Percentiles rank a stretch among this genome's conserved stretches.
These are phyloP conservation scores for Monotropa hypopitys DNA, from an alignment of 179 eudicot genomes.

Conservation along the genomic window DNA sequence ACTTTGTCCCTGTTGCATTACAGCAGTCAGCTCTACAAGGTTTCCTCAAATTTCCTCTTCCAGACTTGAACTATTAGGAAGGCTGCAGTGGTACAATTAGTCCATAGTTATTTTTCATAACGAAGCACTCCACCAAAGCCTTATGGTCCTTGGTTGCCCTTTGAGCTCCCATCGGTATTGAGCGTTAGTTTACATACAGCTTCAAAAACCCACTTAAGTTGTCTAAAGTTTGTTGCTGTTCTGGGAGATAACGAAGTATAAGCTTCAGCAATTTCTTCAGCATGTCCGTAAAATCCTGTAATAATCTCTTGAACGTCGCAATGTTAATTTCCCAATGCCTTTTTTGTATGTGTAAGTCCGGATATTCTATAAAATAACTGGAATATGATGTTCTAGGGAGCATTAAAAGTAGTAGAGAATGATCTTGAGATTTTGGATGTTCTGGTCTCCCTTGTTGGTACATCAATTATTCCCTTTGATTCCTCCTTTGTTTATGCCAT, in stretches of 20 bases:
- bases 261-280: neutral
- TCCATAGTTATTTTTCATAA: neutral
- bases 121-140: neutral
- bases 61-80: neutral
- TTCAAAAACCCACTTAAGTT: neutral
- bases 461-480: neutral
- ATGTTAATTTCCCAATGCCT: neutral
- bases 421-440: neutral
- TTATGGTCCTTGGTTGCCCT: neutral
- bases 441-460: neutral
- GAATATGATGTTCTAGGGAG: neutral
- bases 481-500: neutral
- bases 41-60: neutral
- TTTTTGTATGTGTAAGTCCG: neutral
- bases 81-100: neutral
- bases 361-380: neutral
- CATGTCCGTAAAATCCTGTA: neutral
- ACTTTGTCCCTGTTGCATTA: neutral
- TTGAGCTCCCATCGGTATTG: neutral
- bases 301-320: neutral
- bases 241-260: neutral
- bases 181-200: neutral
- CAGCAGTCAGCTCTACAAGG: neutral
- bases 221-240: neutral
- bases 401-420: neutral